Conservation (phyloP, 805 yeast species). For the Saturnispora zaruensis region DNA sequence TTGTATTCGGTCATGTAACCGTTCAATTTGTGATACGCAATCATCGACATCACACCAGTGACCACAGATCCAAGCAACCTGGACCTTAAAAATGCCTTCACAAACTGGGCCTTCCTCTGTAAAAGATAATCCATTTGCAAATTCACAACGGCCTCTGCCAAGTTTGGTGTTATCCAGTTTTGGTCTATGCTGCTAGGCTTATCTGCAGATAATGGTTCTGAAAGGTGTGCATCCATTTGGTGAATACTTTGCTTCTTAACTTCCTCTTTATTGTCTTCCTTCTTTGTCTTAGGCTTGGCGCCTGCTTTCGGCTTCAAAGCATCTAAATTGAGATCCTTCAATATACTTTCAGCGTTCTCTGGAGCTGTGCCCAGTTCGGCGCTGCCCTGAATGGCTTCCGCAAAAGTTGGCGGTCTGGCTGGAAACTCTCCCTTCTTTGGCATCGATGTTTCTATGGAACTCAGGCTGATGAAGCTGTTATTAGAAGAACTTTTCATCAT, state of each 20-base stretch:
- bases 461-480: background rate
- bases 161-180: constrained; percentile 44
- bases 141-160: constrained; percentile 51
- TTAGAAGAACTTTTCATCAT: background rate
- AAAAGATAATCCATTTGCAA: constrained; percentile 55
- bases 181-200: constrained; percentile 46
- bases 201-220: constrained; percentile 40
- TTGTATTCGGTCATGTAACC: constrained; percentile 20
- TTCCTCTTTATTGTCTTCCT: background rate
- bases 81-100: constrained; percentile 38
- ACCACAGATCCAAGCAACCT: constrained; percentile 31
- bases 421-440: constrained; percentile 15
- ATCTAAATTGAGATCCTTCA: constrained; percentile 8
- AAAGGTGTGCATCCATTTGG: constrained; percentile 9
- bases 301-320: constrained; percentile 2
- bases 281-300: background rate
- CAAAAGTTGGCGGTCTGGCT: constrained; percentile 16
- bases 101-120: constrained; percentile 39
- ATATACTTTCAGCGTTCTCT: constrained; percentile 8
- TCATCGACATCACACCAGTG: constrained; percentile 17
- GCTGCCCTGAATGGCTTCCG: constrained; percentile 10
- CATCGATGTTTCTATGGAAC: background rate
- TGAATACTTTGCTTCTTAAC: constrained; percentile 3
- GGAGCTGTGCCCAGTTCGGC: constrained; percentile 12
- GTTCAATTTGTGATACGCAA: constrained; percentile 16